Percentiles rank a stretch among this genome's conserved stretches.
phyloP scores from a whole-genome alignment of 768 basidiomycete species.

The Gloeopeniophorella convolvens region DNA sequence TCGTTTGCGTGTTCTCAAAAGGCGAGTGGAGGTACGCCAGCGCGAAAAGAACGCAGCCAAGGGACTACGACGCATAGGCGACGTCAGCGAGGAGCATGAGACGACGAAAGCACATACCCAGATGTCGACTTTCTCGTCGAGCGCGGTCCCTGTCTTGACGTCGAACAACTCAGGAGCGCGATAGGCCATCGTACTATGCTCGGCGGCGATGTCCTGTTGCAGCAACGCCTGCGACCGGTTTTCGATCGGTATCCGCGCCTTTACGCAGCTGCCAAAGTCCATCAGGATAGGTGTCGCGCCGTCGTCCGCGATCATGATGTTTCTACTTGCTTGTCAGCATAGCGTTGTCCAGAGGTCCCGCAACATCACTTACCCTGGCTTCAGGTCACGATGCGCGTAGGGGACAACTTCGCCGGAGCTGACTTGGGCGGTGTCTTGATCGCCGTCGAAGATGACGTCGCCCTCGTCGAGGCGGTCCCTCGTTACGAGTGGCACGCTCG shows the following conservation, averaged over 20 bases:
- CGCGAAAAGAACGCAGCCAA: conserved; percentile 93
- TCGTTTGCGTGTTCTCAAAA: conserved; percentile 88
- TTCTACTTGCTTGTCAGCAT: conserved; percentile 40
- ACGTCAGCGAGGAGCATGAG: background rate
- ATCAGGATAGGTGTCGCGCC: conserved; percentile 82
- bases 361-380: conserved; percentile 69
- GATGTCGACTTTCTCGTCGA: conserved; percentile 95
- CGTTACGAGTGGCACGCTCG: conserved; percentile 53
- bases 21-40: conserved; percentile 95
- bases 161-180: conserved; percentile 97
- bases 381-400: conserved; percentile 95
- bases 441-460: conserved; percentile 72
- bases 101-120: conserved; percentile 58
- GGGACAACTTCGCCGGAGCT: conserved; percentile 53
- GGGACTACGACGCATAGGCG: conserved; percentile 49
- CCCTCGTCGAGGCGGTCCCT: conserved; percentile 44
- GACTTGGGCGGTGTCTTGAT: conserved; percentile 55
- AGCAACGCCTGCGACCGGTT: conserved; percentile 81
- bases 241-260: conserved; percentile 77
- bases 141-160: conserved; percentile 78
- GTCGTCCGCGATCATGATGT: conserved; percentile 95
- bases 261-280: conserved; percentile 93
- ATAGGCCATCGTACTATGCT: conserved; percentile 98
- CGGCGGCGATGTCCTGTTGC: conserved; percentile 96
- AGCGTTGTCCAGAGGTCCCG: background rate